These are phyloP conservation scores for Royoungia palumana DNA, from an alignment of 768 basidiomycete species.

Conservation along the genomic window DNA sequence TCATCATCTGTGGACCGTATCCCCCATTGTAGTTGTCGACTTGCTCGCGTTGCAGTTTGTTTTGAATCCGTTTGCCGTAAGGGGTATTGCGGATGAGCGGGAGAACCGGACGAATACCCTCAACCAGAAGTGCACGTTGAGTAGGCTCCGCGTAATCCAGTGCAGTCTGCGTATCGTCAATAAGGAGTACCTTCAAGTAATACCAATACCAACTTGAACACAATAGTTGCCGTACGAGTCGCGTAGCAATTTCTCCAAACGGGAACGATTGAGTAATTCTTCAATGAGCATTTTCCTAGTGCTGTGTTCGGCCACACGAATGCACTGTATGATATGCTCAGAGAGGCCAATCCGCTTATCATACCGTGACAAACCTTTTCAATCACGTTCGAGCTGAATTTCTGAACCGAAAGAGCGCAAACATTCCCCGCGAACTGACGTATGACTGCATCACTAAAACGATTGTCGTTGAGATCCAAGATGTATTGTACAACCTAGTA, in stretches of 20 bases:
- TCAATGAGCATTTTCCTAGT: constrained; percentile 94
- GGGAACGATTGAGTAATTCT: constrained; percentile 89
- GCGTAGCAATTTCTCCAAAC: constrained; percentile 91
- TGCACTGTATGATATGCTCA: constrained; percentile 40
- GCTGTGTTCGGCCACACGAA: constrained; percentile 94
- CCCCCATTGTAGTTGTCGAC: constrained; percentile 60
- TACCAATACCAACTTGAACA: constrained; percentile 59
- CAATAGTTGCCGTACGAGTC: constrained; percentile 98
- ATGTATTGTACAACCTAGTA: constrained; percentile 95
- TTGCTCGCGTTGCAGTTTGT: constrained; percentile 95
- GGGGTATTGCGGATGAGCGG: constrained; percentile 99
- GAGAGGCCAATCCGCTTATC: neutral
- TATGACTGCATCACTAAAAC: constrained; percentile 97
- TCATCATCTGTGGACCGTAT: constrained; percentile 60
- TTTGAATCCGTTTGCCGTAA: constrained; percentile 98
- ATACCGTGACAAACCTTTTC: constrained; percentile 63
- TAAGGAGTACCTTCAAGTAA: constrained; percentile 2
- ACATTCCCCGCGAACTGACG: constrained; percentile 97
- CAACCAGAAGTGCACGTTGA: constrained; percentile 89
- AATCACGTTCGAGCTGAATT: constrained; percentile 99
- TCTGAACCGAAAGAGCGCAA: constrained; percentile 96
- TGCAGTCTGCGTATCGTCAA: constrained; percentile 65
- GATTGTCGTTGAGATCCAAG: constrained; percentile 95
- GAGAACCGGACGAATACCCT: constrained; percentile 97
- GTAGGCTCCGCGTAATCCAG: constrained; percentile 95